Conservation (phyloP, 805 yeast genomes). For the Trichomonascus vanleenenianus region DNA sequence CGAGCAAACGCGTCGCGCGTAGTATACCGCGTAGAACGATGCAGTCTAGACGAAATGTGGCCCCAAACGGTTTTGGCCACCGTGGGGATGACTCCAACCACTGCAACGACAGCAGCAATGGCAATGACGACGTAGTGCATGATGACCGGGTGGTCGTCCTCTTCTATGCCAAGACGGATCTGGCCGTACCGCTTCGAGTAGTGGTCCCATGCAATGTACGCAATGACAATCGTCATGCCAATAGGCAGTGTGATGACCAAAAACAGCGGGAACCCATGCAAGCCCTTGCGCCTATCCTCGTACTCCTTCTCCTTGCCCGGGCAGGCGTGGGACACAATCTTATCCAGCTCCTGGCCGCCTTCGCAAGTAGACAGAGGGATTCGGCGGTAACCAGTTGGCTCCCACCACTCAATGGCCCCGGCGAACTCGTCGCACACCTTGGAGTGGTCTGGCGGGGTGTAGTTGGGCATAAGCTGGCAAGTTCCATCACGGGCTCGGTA, state of each 20-base stretch:
- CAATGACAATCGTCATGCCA: conserved; percentile 40
- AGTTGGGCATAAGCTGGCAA: conserved; percentile 75
- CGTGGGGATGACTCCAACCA: conserved; percentile 18
- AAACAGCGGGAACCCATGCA: conserved; percentile 48
- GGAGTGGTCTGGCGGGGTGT: conserved; percentile 55
- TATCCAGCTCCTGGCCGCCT: conserved; percentile 70
- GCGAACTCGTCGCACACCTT: conserved; percentile 49
- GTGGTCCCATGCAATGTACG: conserved; percentile 69
- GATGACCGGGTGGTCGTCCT: conserved; percentile 16
- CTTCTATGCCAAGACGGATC: conserved; percentile 71
- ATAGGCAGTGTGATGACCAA: conserved; percentile 52
- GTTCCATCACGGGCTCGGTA: conserved; percentile 67
- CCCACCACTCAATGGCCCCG: conserved; percentile 60
- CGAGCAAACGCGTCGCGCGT: neutral
- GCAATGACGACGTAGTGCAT: conserved; percentile 22
- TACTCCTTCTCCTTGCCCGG: conserved; percentile 79
- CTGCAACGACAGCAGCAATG: conserved; percentile 25
- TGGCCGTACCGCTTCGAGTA: conserved; percentile 82
- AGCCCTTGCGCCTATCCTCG: conserved; percentile 39
- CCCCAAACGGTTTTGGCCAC: conserved; percentile 7
- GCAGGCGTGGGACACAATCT: conserved; percentile 61
- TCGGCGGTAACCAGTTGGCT: conserved; percentile 88
- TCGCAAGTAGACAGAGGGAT: conserved; percentile 79
- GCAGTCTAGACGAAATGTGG: conserved; percentile 2
- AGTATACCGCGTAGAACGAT: neutral